A percentile compares a stretch with the other conserved stretches of the same genome.
These are phyloP conservation scores for Porpolomopsis calyptriformis DNA, from an alignment of 768 basidiomycete species.

Conservation along the genomic window DNA sequence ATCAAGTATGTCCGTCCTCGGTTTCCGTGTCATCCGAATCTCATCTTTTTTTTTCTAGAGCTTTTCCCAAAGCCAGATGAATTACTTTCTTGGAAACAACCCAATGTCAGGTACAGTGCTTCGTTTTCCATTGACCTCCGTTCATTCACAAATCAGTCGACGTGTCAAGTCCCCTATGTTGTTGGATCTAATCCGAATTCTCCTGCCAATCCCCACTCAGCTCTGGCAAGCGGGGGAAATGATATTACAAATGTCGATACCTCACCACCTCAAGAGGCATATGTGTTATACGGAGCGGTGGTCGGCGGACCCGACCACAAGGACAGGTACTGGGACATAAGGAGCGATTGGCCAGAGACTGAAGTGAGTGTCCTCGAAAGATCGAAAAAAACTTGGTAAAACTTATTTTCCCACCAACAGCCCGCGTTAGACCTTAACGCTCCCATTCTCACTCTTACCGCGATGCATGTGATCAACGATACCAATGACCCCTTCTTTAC, in stretches of 20 bases:
- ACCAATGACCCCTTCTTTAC: constrained; percentile 70
- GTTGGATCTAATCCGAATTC: constrained; percentile 88
- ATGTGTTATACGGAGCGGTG: constrained; percentile 79
- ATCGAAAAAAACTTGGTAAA: background rate
- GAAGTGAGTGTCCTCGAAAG: constrained; percentile 41
- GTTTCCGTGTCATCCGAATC: constrained; percentile 8
- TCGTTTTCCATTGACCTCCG: constrained; percentile 1
- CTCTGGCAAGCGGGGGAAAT: constrained; percentile 75
- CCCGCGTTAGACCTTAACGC: constrained; percentile 85
- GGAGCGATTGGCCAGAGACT: constrained; percentile 82
- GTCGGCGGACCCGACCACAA: constrained; percentile 76
- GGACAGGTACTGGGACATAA: constrained; percentile 75
- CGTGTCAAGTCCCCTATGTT: constrained; percentile 56
- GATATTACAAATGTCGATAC: constrained; percentile 62
- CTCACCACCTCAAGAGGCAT: constrained; percentile 56
- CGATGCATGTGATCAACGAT: constrained; percentile 63
- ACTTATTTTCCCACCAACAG: constrained; percentile 20
- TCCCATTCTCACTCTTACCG: constrained; percentile 77
- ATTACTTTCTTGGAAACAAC: constrained; percentile 81
- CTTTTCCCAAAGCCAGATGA: constrained; percentile 67
- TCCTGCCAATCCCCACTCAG: constrained; percentile 83
- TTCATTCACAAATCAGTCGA: background rate
- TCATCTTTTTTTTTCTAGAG: constrained; percentile 26
- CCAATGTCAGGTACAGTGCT: constrained; percentile 64
- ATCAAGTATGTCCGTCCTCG: constrained; percentile 34